These are phyloP conservation scores for Lathyrus aphaca DNA, from an alignment of 306 rosid genomes.

Conservation along the genomic window DNA sequence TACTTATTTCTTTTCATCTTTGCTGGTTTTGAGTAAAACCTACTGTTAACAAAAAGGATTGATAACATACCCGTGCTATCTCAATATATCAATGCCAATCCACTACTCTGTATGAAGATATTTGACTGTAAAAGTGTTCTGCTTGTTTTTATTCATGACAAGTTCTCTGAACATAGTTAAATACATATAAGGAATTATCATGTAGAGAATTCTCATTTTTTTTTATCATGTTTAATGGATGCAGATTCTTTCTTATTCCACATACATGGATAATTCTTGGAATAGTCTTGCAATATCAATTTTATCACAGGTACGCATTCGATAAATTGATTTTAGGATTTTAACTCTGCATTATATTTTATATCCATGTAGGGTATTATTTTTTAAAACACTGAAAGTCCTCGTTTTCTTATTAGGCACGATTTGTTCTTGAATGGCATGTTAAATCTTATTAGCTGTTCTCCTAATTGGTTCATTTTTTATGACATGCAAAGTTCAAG, in stretches of 20 bases:
- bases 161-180: slow-evolving; percentile 28
- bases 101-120: slow-evolving; percentile 26
- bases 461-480: slow-evolving; percentile 29
- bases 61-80: slow-evolving; percentile 20
- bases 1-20: slow-evolving; percentile 16
- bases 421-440: slow-evolving; percentile 31
- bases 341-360: slow-evolving; percentile 30
- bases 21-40: slow-evolving; percentile 22
- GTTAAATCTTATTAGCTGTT: slow-evolving; percentile 20
- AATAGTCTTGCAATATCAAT: slow-evolving; percentile 72
- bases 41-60: slow-evolving; percentile 16
- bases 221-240: slow-evolving; percentile 38
- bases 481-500: slow-evolving; percentile 29
- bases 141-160: slow-evolving; percentile 31
- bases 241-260: slow-evolving; percentile 87
- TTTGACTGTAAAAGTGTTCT: slow-evolving; percentile 15
- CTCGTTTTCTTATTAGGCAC: slow-evolving; percentile 23
- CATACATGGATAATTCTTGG: slow-evolving; percentile 79
- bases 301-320: slow-evolving; percentile 71
- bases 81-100: slow-evolving; percentile 24
- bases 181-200: slow-evolving; percentile 24
- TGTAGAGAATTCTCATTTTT: slow-evolving; percentile 26
- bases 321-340: slow-evolving; percentile 31
- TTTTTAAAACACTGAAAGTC: slow-evolving; percentile 11
- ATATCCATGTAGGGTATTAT: slow-evolving; percentile 7